Conservation (phyloP, 1,284 basidiomycete species). For the Cutaneotrichosporon mucoides region DNA sequence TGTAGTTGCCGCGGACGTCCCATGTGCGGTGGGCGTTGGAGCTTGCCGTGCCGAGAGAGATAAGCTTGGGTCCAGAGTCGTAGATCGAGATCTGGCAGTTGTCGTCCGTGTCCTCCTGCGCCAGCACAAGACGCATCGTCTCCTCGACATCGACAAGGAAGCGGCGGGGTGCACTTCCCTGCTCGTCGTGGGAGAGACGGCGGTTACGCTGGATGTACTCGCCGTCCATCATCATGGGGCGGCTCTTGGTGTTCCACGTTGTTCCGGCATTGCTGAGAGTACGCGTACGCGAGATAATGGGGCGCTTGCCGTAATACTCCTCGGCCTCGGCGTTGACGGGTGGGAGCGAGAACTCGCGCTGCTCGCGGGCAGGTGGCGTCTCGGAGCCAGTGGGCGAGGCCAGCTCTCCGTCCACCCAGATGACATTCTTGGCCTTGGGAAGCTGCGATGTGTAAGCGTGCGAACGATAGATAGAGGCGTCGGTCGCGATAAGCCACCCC, state of each 20-base stretch:
- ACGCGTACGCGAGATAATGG: constrained; percentile 69
- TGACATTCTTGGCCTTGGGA: constrained; percentile 38
- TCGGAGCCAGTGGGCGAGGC: constrained; percentile 17
- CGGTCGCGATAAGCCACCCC: neutral
- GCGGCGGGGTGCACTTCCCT: constrained; percentile 56
- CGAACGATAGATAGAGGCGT: no score
- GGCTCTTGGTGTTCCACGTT: constrained; percentile 59
- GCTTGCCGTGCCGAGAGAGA: constrained; percentile 91
- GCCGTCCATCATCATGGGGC: constrained; percentile 63
- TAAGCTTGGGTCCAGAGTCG: constrained; percentile 93
- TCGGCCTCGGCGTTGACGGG: constrained; percentile 63
- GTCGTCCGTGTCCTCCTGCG: constrained; percentile 96
- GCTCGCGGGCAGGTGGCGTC: constrained; percentile 27
- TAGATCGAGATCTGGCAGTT: constrained; percentile 89
- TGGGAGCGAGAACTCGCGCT: constrained; percentile 35
- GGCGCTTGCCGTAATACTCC: constrained; percentile 74
- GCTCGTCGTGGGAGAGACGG: constrained; percentile 70
- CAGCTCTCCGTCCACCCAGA: constrained; percentile 42
- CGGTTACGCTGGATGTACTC: constrained; percentile 67
- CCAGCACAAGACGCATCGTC: constrained; percentile 90
- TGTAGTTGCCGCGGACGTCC: constrained; percentile 93
- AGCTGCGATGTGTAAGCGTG: constrained; percentile 24
- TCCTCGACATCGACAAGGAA: constrained; percentile 99
- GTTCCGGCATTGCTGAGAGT: constrained; percentile 73
- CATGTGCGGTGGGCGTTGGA: constrained; percentile 97